Base-by-base conservation (phyloP, 2,329 filamentous ascomycete genomes). In the Trichoderma afroharzianum region DNA sequence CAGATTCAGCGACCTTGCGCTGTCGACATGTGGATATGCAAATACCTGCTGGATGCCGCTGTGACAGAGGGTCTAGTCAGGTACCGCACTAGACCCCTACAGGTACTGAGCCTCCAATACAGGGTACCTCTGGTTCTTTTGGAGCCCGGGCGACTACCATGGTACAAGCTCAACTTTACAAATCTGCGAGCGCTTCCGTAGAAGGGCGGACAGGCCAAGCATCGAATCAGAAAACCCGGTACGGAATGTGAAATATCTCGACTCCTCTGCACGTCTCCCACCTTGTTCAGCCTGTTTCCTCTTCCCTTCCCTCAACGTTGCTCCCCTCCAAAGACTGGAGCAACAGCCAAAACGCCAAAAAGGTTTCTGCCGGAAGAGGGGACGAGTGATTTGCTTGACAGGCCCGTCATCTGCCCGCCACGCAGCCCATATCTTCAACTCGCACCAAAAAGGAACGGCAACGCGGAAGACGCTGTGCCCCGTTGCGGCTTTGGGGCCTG, bases 71-170 rank as follows among this genome's bases (percentile, higher is more conserved):
- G 39, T 7, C n/a, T 21, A 5, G 14, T 14, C 12, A 69, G 28
- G 66, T 69, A 69, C 21, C 63, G 6, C 57, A 21, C 57, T 62
- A 53, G 43, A 53, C 39, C 21, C 7, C 11, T 33, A 15, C 26
- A 69, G 66, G 66, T 69, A 69, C 12, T 15, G 24, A 2, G 21
- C 36, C 26, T 53, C 26, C 57, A 26, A 28, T 36, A 39, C 28
- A 15, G 33, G 55, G 66, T 68, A 68, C 55, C 36, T 43, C 50
- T 53, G 43, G 39, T 47, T 47, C 62, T 53, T 66, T 66, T 66
- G 63, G 32, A 64, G 62, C 9, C 39, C 50, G 43, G 28, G 62
- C 39, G 62, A 64, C 62, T 53, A 32, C 47, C 21, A 24, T 6
- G 39, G 39, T 30, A 30, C 14, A 32, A 53, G 39, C 47, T 32